These are phyloP conservation scores for Metrosideros polymorpha DNA, from an alignment of 441 rosid genomes.

Conservation along the genomic window DNA sequence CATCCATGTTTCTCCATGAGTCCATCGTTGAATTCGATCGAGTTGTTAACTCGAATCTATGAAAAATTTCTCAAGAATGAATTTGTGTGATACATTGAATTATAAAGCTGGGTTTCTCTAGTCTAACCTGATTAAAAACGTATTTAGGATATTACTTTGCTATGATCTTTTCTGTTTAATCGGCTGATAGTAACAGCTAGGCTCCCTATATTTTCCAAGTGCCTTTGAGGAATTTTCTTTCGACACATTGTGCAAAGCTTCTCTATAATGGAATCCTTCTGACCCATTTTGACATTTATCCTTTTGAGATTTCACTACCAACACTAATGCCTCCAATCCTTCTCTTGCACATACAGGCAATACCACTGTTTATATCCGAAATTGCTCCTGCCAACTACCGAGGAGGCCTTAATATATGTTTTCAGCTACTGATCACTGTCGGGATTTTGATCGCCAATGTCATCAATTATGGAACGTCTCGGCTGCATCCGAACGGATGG, in stretches of 20 bases:
- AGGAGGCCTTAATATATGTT: slow-evolving; percentile 57
- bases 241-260: not conserved
- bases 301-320: not conserved
- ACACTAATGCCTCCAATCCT: not conserved
- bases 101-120: not conserved
- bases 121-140: not conserved
- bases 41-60: not conserved
- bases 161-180: not conserved
- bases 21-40: not conserved
- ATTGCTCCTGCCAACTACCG: slow-evolving; percentile 53
- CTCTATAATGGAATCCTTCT: not conserved
- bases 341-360: slow-evolving; percentile 24
- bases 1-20: not conserved
- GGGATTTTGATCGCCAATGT: slow-evolving; percentile 53
- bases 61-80: not conserved
- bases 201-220: not conserved
- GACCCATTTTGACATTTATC: not conserved
- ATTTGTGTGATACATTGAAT: not conserved
- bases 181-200: not conserved
- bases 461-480: slow-evolving; percentile 42
- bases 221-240: not conserved
- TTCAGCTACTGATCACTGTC: slow-evolving; percentile 60
- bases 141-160: not conserved
- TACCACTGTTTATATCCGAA: slow-evolving; percentile 76
- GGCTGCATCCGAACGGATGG: slow-evolving; percentile 41